Percentiles rank a stretch among this genome's conserved stretches.
phyloP scores from a whole-genome alignment of 2,329 filamentous ascomycete species.

The Penicillium sp. region DNA sequence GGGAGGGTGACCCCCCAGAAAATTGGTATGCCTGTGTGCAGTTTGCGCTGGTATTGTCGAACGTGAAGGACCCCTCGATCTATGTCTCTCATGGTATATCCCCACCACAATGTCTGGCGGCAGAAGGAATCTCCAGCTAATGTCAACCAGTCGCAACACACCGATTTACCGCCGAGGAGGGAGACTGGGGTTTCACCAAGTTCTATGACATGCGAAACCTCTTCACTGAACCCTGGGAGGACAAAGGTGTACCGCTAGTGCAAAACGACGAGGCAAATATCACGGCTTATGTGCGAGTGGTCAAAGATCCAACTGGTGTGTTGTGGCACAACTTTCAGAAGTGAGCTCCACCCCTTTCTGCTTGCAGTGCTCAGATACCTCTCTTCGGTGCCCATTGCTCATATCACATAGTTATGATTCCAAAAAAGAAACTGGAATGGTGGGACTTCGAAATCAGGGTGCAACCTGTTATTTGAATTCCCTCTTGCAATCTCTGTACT shows the following conservation, averaged over 20 bases:
- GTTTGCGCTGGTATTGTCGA: slow-evolving; percentile 90
- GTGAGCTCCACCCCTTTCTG: slow-evolving; percentile 22
- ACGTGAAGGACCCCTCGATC: slow-evolving; percentile 83
- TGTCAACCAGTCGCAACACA: slow-evolving; percentile 64
- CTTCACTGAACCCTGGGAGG: slow-evolving; percentile 72
- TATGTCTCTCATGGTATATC: slow-evolving; percentile 63
- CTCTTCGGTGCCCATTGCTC: slow-evolving; percentile 26
- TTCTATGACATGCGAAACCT: slow-evolving; percentile 84
- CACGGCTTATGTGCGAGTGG: slow-evolving; percentile 46
- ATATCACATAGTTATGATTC: slow-evolving; percentile 72
- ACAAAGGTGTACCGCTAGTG: slow-evolving; percentile 52
- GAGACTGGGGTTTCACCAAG: slow-evolving; percentile 97
- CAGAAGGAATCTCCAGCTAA: not conserved
- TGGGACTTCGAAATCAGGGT: slow-evolving; percentile 93
- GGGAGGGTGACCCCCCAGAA: slow-evolving; percentile 68
- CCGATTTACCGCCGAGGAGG: slow-evolving; percentile 91
- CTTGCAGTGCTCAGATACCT: not conserved
- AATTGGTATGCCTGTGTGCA: slow-evolving; percentile 97
- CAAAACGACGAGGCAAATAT: slow-evolving; percentile 45
- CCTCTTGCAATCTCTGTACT: slow-evolving; percentile 74
- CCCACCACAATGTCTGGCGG: not conserved
- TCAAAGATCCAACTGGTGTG: slow-evolving; percentile 47
- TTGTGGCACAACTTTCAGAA: slow-evolving; percentile 46
- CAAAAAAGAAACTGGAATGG: slow-evolving; percentile 97
- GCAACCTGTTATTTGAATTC: slow-evolving; percentile 87